Percentiles rank a stretch among this genome's conserved stretches.
Evolutionary conservation across 805 yeast genomes (phyloP).

Genomic region (Deakozyma indianensis): DNA sequence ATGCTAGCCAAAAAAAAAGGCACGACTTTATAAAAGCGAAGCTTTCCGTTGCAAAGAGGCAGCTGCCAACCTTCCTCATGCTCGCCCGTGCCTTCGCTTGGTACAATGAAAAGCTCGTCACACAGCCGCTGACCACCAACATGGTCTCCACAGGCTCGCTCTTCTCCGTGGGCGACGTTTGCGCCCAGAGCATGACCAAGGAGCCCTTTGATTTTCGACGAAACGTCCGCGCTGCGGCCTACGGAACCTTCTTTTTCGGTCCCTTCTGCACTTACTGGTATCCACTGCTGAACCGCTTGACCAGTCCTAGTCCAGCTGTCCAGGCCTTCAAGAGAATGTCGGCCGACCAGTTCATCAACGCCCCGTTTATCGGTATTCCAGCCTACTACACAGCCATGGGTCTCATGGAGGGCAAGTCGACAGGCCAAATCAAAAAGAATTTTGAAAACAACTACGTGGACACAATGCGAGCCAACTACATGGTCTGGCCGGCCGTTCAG

Average conservation of each 20-base stretch:
- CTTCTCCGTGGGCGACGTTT: slow-evolving; percentile 61
- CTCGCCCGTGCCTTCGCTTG: slow-evolving; percentile 12
- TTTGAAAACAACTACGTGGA: slow-evolving; percentile 29
- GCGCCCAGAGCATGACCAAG: slow-evolving; percentile 47
- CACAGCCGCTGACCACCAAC: slow-evolving; percentile 31
- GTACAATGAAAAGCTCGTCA: slow-evolving; percentile 13
- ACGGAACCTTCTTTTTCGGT: slow-evolving; percentile 63
- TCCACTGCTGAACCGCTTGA: slow-evolving; percentile 31
- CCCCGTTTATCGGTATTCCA: slow-evolving; percentile 60
- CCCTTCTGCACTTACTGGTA: slow-evolving; percentile 69
- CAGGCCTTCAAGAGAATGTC: slow-evolving; percentile 39
- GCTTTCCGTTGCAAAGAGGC: too few relatives aligned
- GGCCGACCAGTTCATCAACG: slow-evolving; percentile 60
- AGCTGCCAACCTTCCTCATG: too few relatives aligned
- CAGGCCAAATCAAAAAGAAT: slow-evolving; percentile 23
- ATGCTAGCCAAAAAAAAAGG: too few relatives aligned
- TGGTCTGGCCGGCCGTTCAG: slow-evolving; percentile 81
- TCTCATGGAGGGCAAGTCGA: slow-evolving; percentile 40
- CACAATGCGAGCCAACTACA: slow-evolving; percentile 64
- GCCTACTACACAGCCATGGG: slow-evolving; percentile 58
- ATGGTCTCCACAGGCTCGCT: slow-evolving; percentile 28
- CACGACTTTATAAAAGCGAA: too few relatives aligned
- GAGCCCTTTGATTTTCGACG: slow-evolving; percentile 35
- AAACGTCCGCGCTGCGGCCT: slow-evolving; percentile 48
- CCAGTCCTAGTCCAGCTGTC: slow-evolving; percentile 13